Base-by-base conservation (phyloP, 305 asterid species). In the Rubia peregrina region DNA sequence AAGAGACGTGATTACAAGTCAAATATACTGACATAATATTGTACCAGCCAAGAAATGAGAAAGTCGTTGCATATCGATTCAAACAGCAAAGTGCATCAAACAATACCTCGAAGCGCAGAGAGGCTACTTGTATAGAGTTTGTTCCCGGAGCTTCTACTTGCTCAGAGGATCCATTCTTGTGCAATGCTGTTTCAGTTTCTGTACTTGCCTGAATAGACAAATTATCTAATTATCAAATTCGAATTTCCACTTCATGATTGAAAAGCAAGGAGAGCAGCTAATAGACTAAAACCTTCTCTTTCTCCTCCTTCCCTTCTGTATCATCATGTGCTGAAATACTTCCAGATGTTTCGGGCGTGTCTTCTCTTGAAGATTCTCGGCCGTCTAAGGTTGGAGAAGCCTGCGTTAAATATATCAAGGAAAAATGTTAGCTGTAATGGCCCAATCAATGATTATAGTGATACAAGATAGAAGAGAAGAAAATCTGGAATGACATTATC, bases 91-190 rank as follows among this genome's bases (percentile, higher is more conserved):
- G 69, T 55, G 26, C 19, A 57, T 67, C 71, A 48, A 46, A 70
- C 16, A 60, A 67, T 84, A 93, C 98, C 98, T 90, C 98, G 77
- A 90, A 93, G 44, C 98, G 96, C 60, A 93, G 90, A 59, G 79
- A 75, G 73, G 79, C 76, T 69, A 83, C 71, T 76, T 70, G 87
- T 62, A 74, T 42, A 77, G 80, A 74, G 76, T 72, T 75, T 73
- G 73, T 60, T 73, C 67, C 73, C 59, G 65, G 71, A 77, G 44
- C 70, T 75, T 83, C 83, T 75, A 55, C 72, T 72, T 80, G 74
- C 61, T 68, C 77, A 71, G 36, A 75, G 74, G 72, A 65, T 75
- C 75, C 86, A 74, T 72, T 78, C 13, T 67, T 76, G 71, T 71
- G 75, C 74, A 76, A 24, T 49, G 73, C 73, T 41, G 68, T 67